Evolutionary conservation across 148 eudicot genomes (phyloP), one percentile per base, ranked within the genome.

Genomic region (Cornus florida): DNA sequence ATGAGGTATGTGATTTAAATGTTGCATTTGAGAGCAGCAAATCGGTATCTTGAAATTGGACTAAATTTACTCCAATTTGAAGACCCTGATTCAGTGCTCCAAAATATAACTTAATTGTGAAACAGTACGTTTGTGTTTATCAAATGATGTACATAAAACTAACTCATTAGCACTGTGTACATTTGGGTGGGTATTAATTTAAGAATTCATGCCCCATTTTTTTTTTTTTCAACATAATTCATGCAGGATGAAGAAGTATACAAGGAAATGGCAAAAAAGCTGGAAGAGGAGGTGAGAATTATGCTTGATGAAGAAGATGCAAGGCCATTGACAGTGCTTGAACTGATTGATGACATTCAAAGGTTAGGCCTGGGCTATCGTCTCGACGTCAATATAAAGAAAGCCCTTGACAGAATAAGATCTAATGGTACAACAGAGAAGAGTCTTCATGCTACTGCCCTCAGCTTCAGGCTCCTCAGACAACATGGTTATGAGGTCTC

Each of bases 281-380:
- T 83, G 76, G 78, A 77, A 70, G 35, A 24, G 46, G 75, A 74
- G 60, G 81, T 80, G 68, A 77, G 22, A 65, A 46, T 23, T 14
- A 70, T 71, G 83, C 41, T 82, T 22, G 59, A 6, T 12, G 77
- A 70, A 39, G 82, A 75, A 64, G 67, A 19, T 13, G n/a, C 53
- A 59, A 64, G 75, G 22, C 76, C 74, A 35, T 16, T 56, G 16
- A 43, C 8, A 9, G 8, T 74, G 67, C 76, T 86, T n/a, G 76
- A 83, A n/a, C 33, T 80, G 48, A 74, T 86, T 7, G 84, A 83
- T 71, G 78, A 83, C 5, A 82, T 80, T 46, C 73, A 83, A 59
- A 67, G 79, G n/a, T 64, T 83, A 53, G 88, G 86, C 24, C 71
- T 86, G 7, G 76, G 62, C 17, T 74, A 86, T 62, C 74, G 66